phyloP scores from a whole-genome alignment of 805 yeast genomes.

The Blastobotrys chiropterorum region DNA sequence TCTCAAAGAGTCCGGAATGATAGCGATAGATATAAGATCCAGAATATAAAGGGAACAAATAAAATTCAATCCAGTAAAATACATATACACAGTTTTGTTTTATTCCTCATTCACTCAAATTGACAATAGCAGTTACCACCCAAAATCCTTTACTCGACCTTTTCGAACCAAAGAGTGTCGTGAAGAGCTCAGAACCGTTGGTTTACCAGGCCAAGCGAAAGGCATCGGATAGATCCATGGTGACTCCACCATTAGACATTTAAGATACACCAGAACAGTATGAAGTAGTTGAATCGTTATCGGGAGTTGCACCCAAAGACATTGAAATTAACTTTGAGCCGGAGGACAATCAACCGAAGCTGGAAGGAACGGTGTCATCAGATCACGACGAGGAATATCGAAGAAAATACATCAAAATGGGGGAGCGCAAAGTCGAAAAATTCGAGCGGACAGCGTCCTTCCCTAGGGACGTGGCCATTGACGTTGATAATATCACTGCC shows the following conservation, averaged over 20 bases:
- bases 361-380: not conserved
- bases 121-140: not conserved
- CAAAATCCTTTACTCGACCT: not conserved
- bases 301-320: not conserved
- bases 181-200: not conserved
- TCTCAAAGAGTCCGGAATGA: not conserved
- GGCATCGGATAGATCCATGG: not conserved
- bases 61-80: not conserved
- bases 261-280: not conserved
- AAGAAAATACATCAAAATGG: not conserved
- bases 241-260: not conserved
- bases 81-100: not conserved
- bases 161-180: not conserved
- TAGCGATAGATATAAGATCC: not conserved
- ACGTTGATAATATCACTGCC: not conserved
- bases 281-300: not conserved
- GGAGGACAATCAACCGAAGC: not conserved
- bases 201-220: not conserved
- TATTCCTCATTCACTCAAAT: not conserved
- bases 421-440: not conserved
- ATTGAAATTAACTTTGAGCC: not conserved
- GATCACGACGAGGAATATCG: not conserved
- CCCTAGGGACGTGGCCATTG: not conserved
- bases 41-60: not conserved
- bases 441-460: not conserved